These are phyloP conservation scores for Pyrrhoderma noxium DNA, from an alignment of 1,284 basidiomycete species.

Conservation along the genomic window DNA sequence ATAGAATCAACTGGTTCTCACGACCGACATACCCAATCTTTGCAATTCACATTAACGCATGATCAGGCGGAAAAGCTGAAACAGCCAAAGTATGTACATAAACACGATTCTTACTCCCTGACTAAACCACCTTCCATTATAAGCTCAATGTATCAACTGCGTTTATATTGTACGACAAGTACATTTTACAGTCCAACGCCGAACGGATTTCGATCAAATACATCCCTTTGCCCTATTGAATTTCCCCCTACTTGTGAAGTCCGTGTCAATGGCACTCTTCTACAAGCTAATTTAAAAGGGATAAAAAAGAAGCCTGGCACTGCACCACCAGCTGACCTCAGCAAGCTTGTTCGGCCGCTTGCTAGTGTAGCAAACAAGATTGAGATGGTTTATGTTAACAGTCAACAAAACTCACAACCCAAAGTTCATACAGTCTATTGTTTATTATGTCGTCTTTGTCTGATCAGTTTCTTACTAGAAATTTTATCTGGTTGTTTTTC, in stretches of 20 bases:
- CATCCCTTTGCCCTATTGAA: slow-evolving; percentile 69
- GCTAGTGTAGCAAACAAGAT: slow-evolving; percentile 54
- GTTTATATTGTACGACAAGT: slow-evolving; percentile 89
- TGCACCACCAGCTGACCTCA: slow-evolving; percentile 84
- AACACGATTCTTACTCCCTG: no score
- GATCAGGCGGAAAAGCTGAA: slow-evolving; percentile 61
- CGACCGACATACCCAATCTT: slow-evolving; percentile 59
- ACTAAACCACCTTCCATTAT: not conserved
- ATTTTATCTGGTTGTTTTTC: slow-evolving; percentile 78
- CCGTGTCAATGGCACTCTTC: slow-evolving; percentile 64
- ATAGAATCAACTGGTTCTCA: slow-evolving; percentile 72
- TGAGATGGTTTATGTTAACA: slow-evolving; percentile 88
- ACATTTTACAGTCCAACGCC: slow-evolving; percentile 58
- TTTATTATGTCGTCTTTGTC: not conserved
- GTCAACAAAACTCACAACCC: slow-evolving; percentile 46
- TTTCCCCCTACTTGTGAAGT: slow-evolving; percentile 91
- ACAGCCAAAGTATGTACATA: slow-evolving; percentile 37
- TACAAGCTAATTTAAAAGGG: slow-evolving; percentile 81
- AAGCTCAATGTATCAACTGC: slow-evolving; percentile 72
- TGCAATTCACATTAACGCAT: slow-evolving; percentile 54
- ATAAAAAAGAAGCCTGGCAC: slow-evolving; percentile 96
- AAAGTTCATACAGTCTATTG: slow-evolving; percentile 5
- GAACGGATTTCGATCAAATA: slow-evolving; percentile 44
- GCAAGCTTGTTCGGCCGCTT: slow-evolving; percentile 46
- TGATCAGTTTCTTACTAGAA: slow-evolving; percentile 43